Base-by-base conservation (phyloP, 2,329 filamentous ascomycete genomes). In the Mariannaea sp. region DNA sequence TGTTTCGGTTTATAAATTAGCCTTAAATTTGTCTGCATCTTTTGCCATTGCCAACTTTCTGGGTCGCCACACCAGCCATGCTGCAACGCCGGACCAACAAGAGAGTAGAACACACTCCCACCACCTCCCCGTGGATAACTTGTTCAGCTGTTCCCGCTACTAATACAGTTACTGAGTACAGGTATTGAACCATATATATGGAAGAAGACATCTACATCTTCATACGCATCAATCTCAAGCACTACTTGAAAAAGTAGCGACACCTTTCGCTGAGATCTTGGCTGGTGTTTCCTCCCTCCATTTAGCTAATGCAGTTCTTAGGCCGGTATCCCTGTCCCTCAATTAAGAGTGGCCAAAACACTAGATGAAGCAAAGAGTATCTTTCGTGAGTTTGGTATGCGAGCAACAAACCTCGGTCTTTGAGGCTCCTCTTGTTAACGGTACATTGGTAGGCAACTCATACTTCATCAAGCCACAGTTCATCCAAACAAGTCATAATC, bases 401-500 rank as follows among this genome's bases (percentile, higher is more conserved):
- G 14, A 39, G 39, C 5, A 4, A 2, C 13, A 6, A 4, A 1
- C 1, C 10, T 14, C 5, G 3, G 14, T 3, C 3, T 8, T 3
- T n/a, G n/a, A n/a, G n/a, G n/a, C n/a, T n/a, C n/a, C n/a, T 2
- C 12, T 35, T 10, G 10, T 46, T 58, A 6, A 57, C 36, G 13
- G 1, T 3, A 5, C 2, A 16, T 26, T 8, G 3, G 9, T 12
- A 69, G 69, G 62, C 7, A 49, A 55, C 3, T 44, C 42, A 14
- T 70, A 62, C 35, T 41, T 61, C 3, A 19, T 72, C 0, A 70
- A 68, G 43, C 55, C 68, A 1, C 70, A 71, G 26, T 44, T 67
- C 6, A 52, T 69, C 7, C 55, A 57, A 20, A 49, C 57, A 5
- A 53, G 45, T 12, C 54, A 46, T 4, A 48, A 35, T 7, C 49